Evolutionary conservation across 495 filamentous ascomycete species (phyloP).

Genomic region (Xylaria sp.): DNA sequence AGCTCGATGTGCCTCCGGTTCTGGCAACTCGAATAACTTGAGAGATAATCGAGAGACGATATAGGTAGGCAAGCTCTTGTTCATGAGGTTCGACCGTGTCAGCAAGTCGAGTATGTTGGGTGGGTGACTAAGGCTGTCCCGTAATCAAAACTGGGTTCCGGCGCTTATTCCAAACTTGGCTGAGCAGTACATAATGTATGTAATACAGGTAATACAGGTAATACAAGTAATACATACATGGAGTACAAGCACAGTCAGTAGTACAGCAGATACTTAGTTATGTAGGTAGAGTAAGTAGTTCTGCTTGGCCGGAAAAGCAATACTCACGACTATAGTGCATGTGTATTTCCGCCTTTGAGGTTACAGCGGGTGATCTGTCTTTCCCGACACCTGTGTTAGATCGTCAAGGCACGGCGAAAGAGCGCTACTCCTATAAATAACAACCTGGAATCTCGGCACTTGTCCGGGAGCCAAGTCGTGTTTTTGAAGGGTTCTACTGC

Average conservation of each 20-base stretch:
- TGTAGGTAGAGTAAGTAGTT: too few species aligned
- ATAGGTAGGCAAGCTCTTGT: neutral
- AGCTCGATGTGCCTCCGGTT: constrained; percentile 2
- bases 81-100: neutral
- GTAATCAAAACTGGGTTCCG: neutral
- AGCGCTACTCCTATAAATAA: constrained; percentile 7
- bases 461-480: neutral
- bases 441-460: neutral
- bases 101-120: neutral
- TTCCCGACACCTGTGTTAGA: constrained; percentile 4
- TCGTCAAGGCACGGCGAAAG: neutral
- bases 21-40: constrained; percentile 2
- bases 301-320: constrained; percentile 5
- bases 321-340: neutral
- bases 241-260: too few species aligned
- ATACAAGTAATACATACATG: too few species aligned
- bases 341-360: constrained; percentile 1
- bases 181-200: neutral
- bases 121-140: neutral
- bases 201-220: too few species aligned
- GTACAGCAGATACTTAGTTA: too few species aligned
- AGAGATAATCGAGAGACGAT: neutral
- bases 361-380: neutral
- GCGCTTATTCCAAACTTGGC: neutral
- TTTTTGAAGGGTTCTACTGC: neutral